phyloP scores from a whole-genome alignment of 139 green algal genomes.

The Coelastrella sp. region DNA sequence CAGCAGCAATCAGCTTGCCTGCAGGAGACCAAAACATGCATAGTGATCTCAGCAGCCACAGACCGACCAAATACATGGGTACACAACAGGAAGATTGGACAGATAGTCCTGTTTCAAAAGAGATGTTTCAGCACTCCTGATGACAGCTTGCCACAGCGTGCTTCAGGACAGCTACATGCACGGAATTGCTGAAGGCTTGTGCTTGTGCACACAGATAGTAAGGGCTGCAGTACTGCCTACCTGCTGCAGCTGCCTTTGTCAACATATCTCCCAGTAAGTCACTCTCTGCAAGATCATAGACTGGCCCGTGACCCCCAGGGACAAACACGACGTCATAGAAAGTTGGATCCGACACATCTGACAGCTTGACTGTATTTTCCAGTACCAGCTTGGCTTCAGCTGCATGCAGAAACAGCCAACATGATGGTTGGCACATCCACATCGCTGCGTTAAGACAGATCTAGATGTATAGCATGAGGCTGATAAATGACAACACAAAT shows the following conservation, averaged over 20 bases:
- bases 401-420: neutral
- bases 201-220: neutral
- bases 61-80: neutral
- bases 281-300: conserved; percentile 49
- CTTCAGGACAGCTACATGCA: too few species aligned
- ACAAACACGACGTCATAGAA: conserved; percentile 60
- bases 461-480: too few species aligned
- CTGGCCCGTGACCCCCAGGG: conserved; percentile 56
- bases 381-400: conserved; percentile 51
- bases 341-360: neutral
- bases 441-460: too few species aligned
- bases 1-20: conserved; percentile 53
- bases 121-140: too few species aligned
- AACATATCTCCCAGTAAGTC: conserved; percentile 42
- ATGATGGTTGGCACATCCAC: neutral
- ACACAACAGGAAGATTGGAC: too few species aligned
- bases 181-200: too few species aligned
- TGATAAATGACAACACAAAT: too few species aligned
- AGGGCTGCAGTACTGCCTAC: conserved; percentile 3
- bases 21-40: neutral
- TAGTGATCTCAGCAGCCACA: too few species aligned
- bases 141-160: too few species aligned
- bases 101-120: too few species aligned
- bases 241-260: conserved; percentile 18
- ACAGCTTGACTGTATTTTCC: conserved; percentile 43